These are phyloP conservation scores for Botryobasidium botryosum DNA, from an alignment of 768 basidiomycete species.

Conservation along the genomic window DNA sequence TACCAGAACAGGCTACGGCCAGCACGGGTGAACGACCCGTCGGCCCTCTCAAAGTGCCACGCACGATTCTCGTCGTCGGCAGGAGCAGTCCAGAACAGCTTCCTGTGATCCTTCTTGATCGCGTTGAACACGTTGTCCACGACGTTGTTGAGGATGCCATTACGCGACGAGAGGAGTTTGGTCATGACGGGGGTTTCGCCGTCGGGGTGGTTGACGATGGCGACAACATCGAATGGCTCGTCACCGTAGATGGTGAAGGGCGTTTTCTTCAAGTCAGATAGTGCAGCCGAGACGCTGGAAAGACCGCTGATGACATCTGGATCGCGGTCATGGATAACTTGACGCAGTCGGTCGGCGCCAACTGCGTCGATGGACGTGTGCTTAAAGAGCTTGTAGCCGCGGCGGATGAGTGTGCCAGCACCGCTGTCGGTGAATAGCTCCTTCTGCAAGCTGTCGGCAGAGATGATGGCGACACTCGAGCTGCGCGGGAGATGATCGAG, in stretches of 20 bases:
- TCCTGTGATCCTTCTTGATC: slow-evolving; percentile 87
- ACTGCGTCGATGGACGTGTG: slow-evolving; percentile 64
- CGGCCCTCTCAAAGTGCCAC: slow-evolving; percentile 98
- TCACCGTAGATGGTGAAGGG: slow-evolving; percentile 97
- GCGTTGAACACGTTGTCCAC: slow-evolving; percentile 94
- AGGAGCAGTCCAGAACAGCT: slow-evolving; percentile 95
- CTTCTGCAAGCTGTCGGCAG: slow-evolving; percentile 79
- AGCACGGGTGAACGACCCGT: slow-evolving; percentile 91
- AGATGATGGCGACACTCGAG: slow-evolving; percentile 96
- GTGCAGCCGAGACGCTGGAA: slow-evolving; percentile 73
- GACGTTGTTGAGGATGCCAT: slow-evolving; percentile 83
- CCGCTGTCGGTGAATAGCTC: slow-evolving; percentile 98
- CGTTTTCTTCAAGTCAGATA: slow-evolving; percentile 61
- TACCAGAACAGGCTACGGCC: slow-evolving; percentile 97
- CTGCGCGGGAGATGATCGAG: slow-evolving; percentile 95
- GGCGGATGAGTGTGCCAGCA: slow-evolving; percentile 93
- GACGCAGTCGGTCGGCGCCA: slow-evolving; percentile 86
- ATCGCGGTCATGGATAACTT: slow-evolving; percentile 90
- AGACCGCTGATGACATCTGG: slow-evolving; percentile 72
- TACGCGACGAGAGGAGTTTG: slow-evolving; percentile 76
- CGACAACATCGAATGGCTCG: slow-evolving; percentile 89
- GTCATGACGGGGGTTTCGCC: slow-evolving; percentile 84
- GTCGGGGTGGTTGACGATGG: slow-evolving; percentile 81
- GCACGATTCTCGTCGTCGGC: slow-evolving; percentile 91
- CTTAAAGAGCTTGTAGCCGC: slow-evolving; percentile 96